A percentile compares a stretch with the other conserved stretches of the same genome.
phyloP scores from a whole-genome alignment of 768 basidiomycete species.

The Collybia sordida region DNA sequence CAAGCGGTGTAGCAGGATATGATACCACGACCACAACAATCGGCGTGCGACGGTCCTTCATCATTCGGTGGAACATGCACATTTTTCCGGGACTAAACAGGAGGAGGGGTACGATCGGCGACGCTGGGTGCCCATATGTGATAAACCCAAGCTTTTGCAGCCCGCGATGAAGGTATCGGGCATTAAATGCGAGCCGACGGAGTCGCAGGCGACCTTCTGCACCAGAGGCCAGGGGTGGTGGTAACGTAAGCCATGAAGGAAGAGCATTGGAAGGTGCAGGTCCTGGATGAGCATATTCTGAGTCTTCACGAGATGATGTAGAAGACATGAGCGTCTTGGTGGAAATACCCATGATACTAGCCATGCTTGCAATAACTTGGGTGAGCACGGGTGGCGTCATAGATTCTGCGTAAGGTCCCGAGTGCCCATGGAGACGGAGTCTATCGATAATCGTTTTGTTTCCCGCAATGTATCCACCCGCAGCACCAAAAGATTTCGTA shows the following conservation, averaged over 20 bases:
- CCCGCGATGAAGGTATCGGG: constrained; percentile 85
- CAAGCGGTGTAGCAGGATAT: constrained; percentile 88
- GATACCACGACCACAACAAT: constrained; percentile 89
- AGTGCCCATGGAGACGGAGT: constrained; percentile 78
- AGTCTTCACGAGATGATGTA: constrained; percentile 33
- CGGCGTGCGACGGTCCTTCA: constrained; percentile 76
- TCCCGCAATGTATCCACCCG: constrained; percentile 94
- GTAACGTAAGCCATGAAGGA: constrained; percentile 79
- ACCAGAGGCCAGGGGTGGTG: constrained; percentile 74
- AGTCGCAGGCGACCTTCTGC: constrained; percentile 81
- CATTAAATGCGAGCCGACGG: constrained; percentile 91
- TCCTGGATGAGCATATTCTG: constrained; percentile 55
- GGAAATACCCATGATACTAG: constrained; percentile 90
- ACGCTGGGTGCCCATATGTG: constrained; percentile 88
- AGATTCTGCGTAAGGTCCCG: constrained; percentile 84
- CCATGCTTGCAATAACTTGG: constrained; percentile 91
- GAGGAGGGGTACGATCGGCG: constrained; percentile 91
- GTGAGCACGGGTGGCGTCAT: constrained; percentile 90
- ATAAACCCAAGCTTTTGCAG: constrained; percentile 94
- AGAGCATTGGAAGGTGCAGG: constrained; percentile 64
- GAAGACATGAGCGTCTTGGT: constrained; percentile 33
- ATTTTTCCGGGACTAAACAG: constrained; percentile 95
- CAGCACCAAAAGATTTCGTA: constrained; percentile 92
- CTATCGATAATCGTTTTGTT: constrained; percentile 77
- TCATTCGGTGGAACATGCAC: constrained; percentile 87